These are phyloP conservation scores for Teratosphaeria nubilosa DNA, from an alignment of 2,329 filamentous ascomycete species.

Conservation along the genomic window DNA sequence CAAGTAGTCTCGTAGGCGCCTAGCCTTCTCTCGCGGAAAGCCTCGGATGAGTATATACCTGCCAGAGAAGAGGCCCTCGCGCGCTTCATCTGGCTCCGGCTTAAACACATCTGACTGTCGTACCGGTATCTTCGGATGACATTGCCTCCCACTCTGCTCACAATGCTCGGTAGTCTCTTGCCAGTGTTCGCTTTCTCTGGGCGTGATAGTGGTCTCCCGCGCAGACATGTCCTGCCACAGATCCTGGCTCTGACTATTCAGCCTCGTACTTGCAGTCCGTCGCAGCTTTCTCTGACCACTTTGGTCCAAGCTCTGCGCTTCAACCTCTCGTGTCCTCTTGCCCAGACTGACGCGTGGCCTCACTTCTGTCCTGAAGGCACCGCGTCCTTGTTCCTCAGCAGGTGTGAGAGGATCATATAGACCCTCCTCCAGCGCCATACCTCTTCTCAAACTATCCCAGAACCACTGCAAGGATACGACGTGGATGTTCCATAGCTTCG, in stretches of 20 bases:
- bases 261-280: constrained; percentile 74
- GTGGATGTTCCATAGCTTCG: constrained; percentile 69
- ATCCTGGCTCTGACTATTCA: constrained; percentile 67
- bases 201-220: constrained; percentile 17
- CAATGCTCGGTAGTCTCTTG: constrained; percentile 9
- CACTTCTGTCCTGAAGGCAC: constrained; percentile 52
- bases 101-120: constrained; percentile 2
- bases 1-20: constrained; percentile 13
- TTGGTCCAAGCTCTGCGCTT: constrained; percentile 20
- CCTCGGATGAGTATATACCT: constrained; percentile 19
- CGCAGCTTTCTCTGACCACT: constrained; percentile 67
- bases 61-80: constrained; percentile 21
- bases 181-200: constrained; percentile 16
- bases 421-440: constrained; percentile 84
- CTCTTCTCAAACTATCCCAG: constrained; percentile 67
- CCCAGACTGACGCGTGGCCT: constrained; percentile 36
- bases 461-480: constrained; percentile 81
- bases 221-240: constrained; percentile 84
- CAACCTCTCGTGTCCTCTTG: constrained; percentile 50
- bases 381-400: constrained; percentile 59
- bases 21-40: constrained; percentile 14
- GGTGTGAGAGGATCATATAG: constrained; percentile 70
- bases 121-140: constrained; percentile 1
- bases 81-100: constrained; percentile 1
- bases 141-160: constrained; percentile 1